These are phyloP conservation scores for Fusarium pseudocircinatum DNA, from an alignment of 2,329 filamentous ascomycete species.

Conservation along the genomic window DNA sequence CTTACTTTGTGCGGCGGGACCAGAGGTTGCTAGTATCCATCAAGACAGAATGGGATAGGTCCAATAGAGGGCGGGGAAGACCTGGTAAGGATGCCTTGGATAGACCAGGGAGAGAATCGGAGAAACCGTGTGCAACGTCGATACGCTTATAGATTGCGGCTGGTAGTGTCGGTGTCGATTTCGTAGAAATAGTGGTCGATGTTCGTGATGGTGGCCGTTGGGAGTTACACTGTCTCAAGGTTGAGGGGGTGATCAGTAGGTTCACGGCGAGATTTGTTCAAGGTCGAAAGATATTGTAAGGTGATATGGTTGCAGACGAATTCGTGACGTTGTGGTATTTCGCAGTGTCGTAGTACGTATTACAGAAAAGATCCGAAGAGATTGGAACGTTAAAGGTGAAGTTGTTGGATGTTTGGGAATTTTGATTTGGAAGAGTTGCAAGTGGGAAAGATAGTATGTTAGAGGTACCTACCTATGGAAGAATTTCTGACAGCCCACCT, in stretches of 20 bases:
- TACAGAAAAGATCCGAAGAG: background rate
- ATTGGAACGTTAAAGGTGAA: conserved; percentile 7
- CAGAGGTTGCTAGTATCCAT: conserved; percentile 71
- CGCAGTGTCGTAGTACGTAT: background rate
- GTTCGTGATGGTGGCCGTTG: conserved; percentile 27
- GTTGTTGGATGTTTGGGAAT: conserved; percentile 27
- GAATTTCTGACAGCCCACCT: conserved; percentile 32
- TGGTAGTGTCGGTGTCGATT: background rate
- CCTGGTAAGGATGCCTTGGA: conserved; percentile 34
- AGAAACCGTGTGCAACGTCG: conserved; percentile 9
- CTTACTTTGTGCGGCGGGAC: conserved; percentile 86
- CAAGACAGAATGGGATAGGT: conserved; percentile 49
- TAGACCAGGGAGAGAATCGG: conserved; percentile 2
- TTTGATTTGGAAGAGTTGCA: conserved; percentile 28
- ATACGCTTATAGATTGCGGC: background rate
- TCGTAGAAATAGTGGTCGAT: conserved; percentile 8
- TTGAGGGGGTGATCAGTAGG: conserved; percentile 32
- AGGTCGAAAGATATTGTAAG: conserved; percentile 12
- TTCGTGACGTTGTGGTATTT: conserved; percentile 18
- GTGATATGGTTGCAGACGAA: background rate
- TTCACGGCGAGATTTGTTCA: conserved; percentile 7
- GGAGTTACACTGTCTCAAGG: conserved; percentile 30
- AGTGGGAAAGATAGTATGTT: conserved; percentile 21
- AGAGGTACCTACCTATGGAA: conserved; percentile 11
- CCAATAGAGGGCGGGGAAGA: conserved; percentile 39